Percentiles rank a stretch among this genome's conserved stretches.
Evolutionary conservation across 1,284 basidiomycete species (phyloP).

Genomic region (Phellopilus nigrolimitatus): DNA sequence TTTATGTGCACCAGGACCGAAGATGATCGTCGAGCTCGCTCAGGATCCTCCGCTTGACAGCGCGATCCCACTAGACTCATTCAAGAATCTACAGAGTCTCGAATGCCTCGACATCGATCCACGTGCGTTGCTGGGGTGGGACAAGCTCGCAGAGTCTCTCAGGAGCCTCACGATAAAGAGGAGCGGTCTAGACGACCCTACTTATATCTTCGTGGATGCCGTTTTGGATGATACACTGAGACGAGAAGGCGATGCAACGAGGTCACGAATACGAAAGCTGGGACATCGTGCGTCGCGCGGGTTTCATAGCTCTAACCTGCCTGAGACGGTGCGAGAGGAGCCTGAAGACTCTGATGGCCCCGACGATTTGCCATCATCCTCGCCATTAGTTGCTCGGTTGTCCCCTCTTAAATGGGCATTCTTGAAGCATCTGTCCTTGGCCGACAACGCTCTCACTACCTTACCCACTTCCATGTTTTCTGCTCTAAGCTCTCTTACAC

Average conservation of each 20-base stretch:
- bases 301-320: slow-evolving; percentile 48
- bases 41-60: slow-evolving; percentile 71
- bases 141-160: slow-evolving; percentile 66
- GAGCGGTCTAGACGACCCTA: slow-evolving; percentile 81
- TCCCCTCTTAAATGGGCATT: slow-evolving; percentile 74
- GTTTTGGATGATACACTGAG: slow-evolving; percentile 71
- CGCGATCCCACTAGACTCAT: slow-evolving; percentile 75
- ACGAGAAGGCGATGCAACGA: slow-evolving; percentile 48
- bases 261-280: slow-evolving; percentile 43
- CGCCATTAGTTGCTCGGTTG: slow-evolving; percentile 36
- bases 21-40: slow-evolving; percentile 64
- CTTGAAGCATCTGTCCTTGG: slow-evolving; percentile 72
- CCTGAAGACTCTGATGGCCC: slow-evolving; percentile 34
- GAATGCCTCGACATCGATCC: slow-evolving; percentile 81
- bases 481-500: slow-evolving; percentile 71
- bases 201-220: slow-evolving; percentile 72
- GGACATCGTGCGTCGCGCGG: slow-evolving; percentile 41
- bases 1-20: slow-evolving; percentile 55
- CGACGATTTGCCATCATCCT: slow-evolving; percentile 29
- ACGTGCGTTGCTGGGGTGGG: slow-evolving; percentile 81
- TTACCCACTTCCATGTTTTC: slow-evolving; percentile 70
- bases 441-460: slow-evolving; percentile 82
- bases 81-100: slow-evolving; percentile 77
- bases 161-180: slow-evolving; percentile 69
- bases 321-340: slow-evolving; percentile 57